These are phyloP conservation scores for Pythium dissimile DNA, from an alignment of 352 stramenopile genomes.

Conservation along the genomic window DNA sequence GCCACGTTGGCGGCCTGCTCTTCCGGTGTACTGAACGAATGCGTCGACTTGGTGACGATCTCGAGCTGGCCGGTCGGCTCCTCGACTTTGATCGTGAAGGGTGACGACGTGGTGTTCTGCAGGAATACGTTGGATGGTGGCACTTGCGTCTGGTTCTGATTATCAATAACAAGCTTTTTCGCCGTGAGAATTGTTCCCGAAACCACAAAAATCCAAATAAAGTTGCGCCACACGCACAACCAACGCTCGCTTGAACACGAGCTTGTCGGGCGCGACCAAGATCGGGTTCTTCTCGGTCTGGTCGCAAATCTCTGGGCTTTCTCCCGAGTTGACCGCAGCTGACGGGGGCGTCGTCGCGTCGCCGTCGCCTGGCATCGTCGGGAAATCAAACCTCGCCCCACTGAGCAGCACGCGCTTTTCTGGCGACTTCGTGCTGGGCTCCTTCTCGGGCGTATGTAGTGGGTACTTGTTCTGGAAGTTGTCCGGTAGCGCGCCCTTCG, in stretches of 20 bases:
- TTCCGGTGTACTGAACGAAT: slow-evolving; percentile 4
- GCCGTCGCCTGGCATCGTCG: slow-evolving; percentile 20
- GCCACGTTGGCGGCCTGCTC: neutral
- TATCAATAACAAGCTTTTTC: too few species aligned
- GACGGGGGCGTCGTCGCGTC: slow-evolving; percentile 13
- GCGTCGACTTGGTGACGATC: slow-evolving; percentile 42
- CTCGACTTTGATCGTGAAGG: slow-evolving; percentile 59
- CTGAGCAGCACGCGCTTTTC: slow-evolving; percentile 29
- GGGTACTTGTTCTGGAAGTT: slow-evolving; percentile 61
- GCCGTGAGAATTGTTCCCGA: too few species aligned
- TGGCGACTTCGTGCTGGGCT: slow-evolving; percentile 42
- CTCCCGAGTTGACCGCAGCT: slow-evolving; percentile 9
- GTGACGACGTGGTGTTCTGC: slow-evolving; percentile 59
- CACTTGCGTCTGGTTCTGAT: slow-evolving; percentile 32
- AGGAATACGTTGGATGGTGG: slow-evolving; percentile 74
- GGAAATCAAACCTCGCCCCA: slow-evolving; percentile 38
- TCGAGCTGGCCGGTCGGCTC: slow-evolving; percentile 51
- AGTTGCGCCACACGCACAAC: slow-evolving; percentile 7
- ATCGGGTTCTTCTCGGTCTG: slow-evolving; percentile 41
- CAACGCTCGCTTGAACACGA: slow-evolving; percentile 61
- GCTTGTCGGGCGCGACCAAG: slow-evolving; percentile 51
- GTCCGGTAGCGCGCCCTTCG: slow-evolving; percentile 57
- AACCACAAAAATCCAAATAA: neutral
- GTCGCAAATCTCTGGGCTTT: slow-evolving; percentile 27
- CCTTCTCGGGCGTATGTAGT: slow-evolving; percentile 51